These are phyloP conservation scores for Metarhizium album DNA, from an alignment of 2,329 filamentous ascomycete genomes.

Conservation along the genomic window DNA sequence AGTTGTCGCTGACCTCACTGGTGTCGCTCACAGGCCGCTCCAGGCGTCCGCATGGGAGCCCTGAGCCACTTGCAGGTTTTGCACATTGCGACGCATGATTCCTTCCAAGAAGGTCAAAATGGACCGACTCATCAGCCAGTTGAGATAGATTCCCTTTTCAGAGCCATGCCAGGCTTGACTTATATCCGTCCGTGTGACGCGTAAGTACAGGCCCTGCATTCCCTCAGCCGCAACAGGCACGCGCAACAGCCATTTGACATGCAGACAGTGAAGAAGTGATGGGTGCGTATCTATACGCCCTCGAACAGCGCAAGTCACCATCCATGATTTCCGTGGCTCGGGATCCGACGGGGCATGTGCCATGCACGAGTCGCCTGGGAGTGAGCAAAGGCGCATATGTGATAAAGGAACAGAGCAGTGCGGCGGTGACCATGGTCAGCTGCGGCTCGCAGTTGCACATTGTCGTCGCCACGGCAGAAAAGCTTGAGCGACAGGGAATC, in stretches of 20 bases:
- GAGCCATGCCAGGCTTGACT: conserved; percentile 43
- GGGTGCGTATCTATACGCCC: conserved; percentile 28
- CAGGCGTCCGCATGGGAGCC: background rate
- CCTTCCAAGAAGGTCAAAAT: background rate
- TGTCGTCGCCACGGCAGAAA: background rate
- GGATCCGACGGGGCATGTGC: too few species aligned
- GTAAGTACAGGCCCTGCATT: too few species aligned
- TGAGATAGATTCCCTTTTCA: conserved; percentile 29
- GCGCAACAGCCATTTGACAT: too few species aligned
- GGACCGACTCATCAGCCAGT: background rate
- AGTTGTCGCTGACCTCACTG: too few species aligned
- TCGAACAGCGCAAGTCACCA: too few species aligned
- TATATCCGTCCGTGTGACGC: conserved; percentile 44
- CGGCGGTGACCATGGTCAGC: background rate
- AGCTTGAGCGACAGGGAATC: background rate
- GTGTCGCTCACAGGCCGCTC: too few species aligned
- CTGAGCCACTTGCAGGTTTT: background rate
- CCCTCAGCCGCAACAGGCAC: too few species aligned
- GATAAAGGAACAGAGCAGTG: background rate
- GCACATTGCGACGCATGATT: background rate
- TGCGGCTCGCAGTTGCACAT: background rate
- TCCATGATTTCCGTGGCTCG: too few species aligned
- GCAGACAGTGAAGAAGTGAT: conserved; percentile 40
- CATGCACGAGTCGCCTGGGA: conserved; percentile 1
- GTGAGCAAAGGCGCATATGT: background rate